Evolutionary conservation across 2,329 filamentous ascomycete genomes (phyloP).

Genomic region (Mycocentrospora acerina): DNA sequence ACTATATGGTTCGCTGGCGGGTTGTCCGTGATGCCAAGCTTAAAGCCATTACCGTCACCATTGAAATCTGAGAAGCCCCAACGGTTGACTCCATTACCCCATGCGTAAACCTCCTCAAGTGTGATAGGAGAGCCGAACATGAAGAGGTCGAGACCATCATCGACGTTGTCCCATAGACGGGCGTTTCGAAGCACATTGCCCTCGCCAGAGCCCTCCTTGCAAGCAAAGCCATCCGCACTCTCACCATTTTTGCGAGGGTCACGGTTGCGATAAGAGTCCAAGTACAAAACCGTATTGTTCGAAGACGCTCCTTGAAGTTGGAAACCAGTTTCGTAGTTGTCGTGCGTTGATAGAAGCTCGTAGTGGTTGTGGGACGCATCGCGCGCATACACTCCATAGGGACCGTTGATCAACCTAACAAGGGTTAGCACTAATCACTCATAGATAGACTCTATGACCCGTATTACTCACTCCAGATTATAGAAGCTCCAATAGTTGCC

Average conservation of each 20-base stretch:
- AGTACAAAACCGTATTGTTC: slow-evolving; percentile 25
- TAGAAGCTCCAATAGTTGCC: slow-evolving; percentile 52
- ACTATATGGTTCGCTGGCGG: slow-evolving; percentile 47
- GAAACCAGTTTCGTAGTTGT: slow-evolving; percentile 45
- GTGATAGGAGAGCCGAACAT: slow-evolving; percentile 48
- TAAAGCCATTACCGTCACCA: slow-evolving; percentile 53
- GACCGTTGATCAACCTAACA: slow-evolving; percentile 35
- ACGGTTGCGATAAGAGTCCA: slow-evolving; percentile 27
- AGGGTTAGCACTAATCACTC: too few species aligned
- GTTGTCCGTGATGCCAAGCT: slow-evolving; percentile 45
- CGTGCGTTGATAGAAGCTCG: slow-evolving; percentile 39
- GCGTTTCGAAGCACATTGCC: slow-evolving; percentile 51
- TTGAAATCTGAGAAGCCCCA: slow-evolving; percentile 49
- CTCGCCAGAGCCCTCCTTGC: slow-evolving; percentile 50
- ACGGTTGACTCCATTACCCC: slow-evolving; percentile 51
- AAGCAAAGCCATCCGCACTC: slow-evolving; percentile 53
- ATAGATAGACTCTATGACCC: too few species aligned
- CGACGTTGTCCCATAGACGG: slow-evolving; percentile 55
- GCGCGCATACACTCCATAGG: slow-evolving; percentile 41
- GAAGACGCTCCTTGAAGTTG: slow-evolving; percentile 37
- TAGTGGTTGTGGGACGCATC: slow-evolving; percentile 42
- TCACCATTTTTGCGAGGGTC: slow-evolving; percentile 54
- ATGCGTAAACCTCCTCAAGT: slow-evolving; percentile 48
- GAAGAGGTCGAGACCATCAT: slow-evolving; percentile 51
- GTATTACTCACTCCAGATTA: slow-evolving; percentile 28